Percentiles rank a stretch among this genome's conserved stretches.
These are phyloP conservation scores for Sabuloglossum arenarium DNA, from an alignment of 495 filamentous ascomycete species.

Conservation along the genomic window DNA sequence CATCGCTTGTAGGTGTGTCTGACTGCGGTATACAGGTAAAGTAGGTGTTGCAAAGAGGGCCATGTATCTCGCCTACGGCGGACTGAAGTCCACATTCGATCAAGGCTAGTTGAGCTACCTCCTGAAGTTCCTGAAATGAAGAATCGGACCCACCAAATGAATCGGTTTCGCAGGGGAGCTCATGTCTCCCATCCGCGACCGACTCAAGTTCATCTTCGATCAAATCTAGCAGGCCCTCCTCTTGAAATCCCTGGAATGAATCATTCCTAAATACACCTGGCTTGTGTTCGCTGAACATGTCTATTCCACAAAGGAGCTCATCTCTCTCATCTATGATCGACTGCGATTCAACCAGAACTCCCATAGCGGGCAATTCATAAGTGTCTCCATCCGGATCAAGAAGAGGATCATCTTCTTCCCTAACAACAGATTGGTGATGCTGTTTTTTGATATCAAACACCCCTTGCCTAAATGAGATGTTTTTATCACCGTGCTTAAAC, in stretches of 20 bases:
- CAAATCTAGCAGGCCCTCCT: not conserved
- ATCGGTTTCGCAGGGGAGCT: not conserved
- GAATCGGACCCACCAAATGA: not conserved
- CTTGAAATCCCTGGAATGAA: not conserved
- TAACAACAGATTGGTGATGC: not conserved
- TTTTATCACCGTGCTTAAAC: not conserved
- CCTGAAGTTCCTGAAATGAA: not conserved
- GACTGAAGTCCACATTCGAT: too few relatives aligned
- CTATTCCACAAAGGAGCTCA: not conserved
- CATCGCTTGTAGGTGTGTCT: too few relatives aligned
- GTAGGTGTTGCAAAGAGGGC: too few relatives aligned
- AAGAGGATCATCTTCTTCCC: not conserved
- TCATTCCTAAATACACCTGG: not conserved
- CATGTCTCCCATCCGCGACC: not conserved
- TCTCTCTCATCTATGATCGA: not conserved
- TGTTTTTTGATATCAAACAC: not conserved
- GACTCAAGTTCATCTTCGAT: not conserved
- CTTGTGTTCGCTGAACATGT: not conserved
- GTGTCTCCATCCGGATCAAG: not conserved
- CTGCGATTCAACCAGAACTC: not conserved
- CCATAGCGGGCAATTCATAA: not conserved
- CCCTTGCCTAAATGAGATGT: not conserved
- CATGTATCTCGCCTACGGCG: too few relatives aligned
- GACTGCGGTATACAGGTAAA: too few relatives aligned
- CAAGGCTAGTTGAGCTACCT: not conserved